These are phyloP conservation scores for Xylariaceae sp. DNA, from an alignment of 2,329 filamentous ascomycete genomes.

Conservation along the genomic window DNA sequence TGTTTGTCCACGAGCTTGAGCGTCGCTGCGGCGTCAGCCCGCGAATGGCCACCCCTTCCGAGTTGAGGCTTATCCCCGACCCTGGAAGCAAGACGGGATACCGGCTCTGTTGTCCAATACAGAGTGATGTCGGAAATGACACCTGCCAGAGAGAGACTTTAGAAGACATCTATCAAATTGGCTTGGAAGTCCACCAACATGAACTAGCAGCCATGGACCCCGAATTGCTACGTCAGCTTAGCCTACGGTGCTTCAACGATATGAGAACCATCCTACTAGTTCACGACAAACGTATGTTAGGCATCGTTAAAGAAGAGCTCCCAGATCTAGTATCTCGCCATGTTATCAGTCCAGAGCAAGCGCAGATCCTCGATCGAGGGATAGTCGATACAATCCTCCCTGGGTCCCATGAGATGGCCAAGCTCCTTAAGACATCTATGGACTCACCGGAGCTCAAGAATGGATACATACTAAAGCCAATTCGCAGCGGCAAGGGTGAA, in stretches of 20 bases:
- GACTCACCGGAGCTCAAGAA: conserved; percentile 17
- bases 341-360: conserved; percentile 29
- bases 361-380: conserved; percentile 21
- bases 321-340: conserved; percentile 20
- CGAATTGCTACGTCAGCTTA: conserved; percentile 33
- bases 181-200: conserved; percentile 37
- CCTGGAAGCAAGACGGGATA: conserved; percentile 20
- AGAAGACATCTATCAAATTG: conserved; percentile 36
- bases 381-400: conserved; percentile 35
- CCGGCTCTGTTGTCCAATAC: conserved; percentile 29
- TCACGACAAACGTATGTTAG: conserved; percentile 42
- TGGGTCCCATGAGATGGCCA: conserved; percentile 23
- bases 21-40: conserved; percentile 28
- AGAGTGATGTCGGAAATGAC: conserved; percentile 12
- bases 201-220: conserved; percentile 32
- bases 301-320: conserved; percentile 35
- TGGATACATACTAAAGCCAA: conserved; percentile 36
- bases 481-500: conserved; percentile 36
- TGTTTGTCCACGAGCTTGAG: conserved; percentile 31
- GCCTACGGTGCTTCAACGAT: conserved; percentile 38
- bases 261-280: conserved; percentile 37
- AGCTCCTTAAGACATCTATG: conserved; percentile 16
- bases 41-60: conserved; percentile 31
- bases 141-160: conserved; percentile 23
- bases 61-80: conserved; percentile 32